Conservation (phyloP, 1,139 yeast genomes). For the Yamadazyma mexicana region DNA sequence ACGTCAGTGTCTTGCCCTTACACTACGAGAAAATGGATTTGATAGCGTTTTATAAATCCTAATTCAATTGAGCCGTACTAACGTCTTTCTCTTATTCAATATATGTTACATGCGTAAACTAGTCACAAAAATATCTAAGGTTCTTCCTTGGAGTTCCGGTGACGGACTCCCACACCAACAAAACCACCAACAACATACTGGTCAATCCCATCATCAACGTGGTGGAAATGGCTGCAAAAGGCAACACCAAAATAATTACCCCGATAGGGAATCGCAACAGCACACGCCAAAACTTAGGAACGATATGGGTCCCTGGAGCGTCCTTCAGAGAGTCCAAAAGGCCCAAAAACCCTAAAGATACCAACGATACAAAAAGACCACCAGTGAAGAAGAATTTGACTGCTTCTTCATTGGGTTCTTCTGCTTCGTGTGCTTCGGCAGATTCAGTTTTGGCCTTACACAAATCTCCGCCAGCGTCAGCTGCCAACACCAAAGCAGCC, state of each 20-base stretch:
- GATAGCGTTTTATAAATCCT: too few species aligned
- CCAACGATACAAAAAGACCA: constrained; percentile 43
- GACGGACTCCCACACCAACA: constrained; percentile 38
- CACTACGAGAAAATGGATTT: too few species aligned
- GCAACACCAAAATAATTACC: constrained; percentile 38
- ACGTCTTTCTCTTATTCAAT: too few species aligned
- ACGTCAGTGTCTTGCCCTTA: too few species aligned
- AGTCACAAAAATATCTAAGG: constrained; percentile 11
- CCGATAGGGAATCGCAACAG: constrained; percentile 41
- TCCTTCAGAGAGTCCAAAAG: constrained; percentile 41
- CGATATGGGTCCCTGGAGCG: constrained; percentile 25
- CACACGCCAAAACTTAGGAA: constrained; percentile 40
- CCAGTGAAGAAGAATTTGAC: constrained; percentile 51
- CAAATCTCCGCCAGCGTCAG: constrained; percentile 63
- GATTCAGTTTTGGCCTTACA: constrained; percentile 19
- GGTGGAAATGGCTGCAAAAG: constrained; percentile 45
- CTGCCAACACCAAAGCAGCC: constrained; percentile 53
- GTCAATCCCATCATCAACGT: constrained; percentile 47
- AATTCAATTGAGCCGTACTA: too few species aligned
- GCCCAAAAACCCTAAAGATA: constrained; percentile 37
- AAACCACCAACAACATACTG: constrained; percentile 29
- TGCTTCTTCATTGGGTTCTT: constrained; percentile 32
- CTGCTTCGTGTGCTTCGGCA: constrained; percentile 17
- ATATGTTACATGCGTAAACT: background rate
- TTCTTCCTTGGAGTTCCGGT: constrained; percentile 24